Evolutionary conservation across 257 asterid genomes (phyloP), one percentile per base, ranked within the genome.

Genomic region (Plantago ovata): DNA sequence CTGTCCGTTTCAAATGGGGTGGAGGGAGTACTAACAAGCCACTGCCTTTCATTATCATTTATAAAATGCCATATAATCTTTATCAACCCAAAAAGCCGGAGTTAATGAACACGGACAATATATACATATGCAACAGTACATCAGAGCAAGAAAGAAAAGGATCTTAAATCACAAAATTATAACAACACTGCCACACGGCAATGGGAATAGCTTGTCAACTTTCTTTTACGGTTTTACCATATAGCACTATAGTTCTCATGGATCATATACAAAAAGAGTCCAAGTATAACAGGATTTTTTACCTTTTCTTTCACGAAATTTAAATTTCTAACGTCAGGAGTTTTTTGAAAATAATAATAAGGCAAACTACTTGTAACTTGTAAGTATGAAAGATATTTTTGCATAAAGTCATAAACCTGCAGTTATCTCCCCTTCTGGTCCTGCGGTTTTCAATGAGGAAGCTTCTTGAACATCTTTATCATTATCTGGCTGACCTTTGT

Each of bases 401-500:
- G 41, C 58, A 62, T 18, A 8, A 28, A 28, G 36, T 28, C 36
- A 28, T 28, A 38, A 69, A 91, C 98, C 98, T 77, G 98, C 98
- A 64, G 95, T 79, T 69, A 91, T 91, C 72, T 91, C 98, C 71
- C 96, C 96, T 66, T 83, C 98, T 41, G 96, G 83, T 56, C 98
- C 98, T 13, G 96, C 96, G 46, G 82, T 82, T 66, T 92, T 92
- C 77, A 92, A 57, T 38, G 70, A 77, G 2, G 98, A 69, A 58
- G 81, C 91, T 70, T 92, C 95, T 66, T 77, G 89, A 24, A 57
- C 76, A 72, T 92, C 98, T 70, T 85, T 85, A 46, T 70, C 80
- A 56, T 70, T 75, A 45, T 86, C 96, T 58, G 78, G 89, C 72
- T 78, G 85, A 53, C 60, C 70, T 55, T 90, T 75, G 58, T 41